Evolutionary conservation across 2,329 filamentous ascomycete genomes (phyloP).

Genomic region (Zarea fungicola): DNA sequence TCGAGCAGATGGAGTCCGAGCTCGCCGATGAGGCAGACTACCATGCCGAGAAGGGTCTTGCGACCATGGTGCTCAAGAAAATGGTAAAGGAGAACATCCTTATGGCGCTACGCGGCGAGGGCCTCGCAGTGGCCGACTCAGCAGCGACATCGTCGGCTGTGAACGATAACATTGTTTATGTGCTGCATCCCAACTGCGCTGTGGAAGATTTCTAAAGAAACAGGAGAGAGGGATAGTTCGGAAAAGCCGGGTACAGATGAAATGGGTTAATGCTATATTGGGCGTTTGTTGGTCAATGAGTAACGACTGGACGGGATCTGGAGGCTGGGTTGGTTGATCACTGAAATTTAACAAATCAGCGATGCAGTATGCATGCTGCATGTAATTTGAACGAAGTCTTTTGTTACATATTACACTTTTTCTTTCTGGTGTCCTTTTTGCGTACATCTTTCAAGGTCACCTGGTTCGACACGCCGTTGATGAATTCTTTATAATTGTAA

Average conservation of each 20-base stretch:
- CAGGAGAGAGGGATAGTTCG: slow-evolving; percentile 9
- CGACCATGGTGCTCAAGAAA: slow-evolving; percentile 82
- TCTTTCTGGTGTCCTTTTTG: too few species aligned
- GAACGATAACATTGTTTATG: slow-evolving; percentile 58
- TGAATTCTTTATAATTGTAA: slow-evolving; percentile 11
- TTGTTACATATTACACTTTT: background rate
- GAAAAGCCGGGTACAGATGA: background rate
- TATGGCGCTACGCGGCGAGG: slow-evolving; percentile 68
- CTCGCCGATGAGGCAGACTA: slow-evolving; percentile 77
- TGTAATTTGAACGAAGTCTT: background rate
- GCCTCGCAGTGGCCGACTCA: slow-evolving; percentile 42
- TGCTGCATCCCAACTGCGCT: slow-evolving; percentile 90
- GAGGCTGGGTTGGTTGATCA: too few species aligned
- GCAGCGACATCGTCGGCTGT: slow-evolving; percentile 37
- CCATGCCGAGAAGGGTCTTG: slow-evolving; percentile 66
- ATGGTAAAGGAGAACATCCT: slow-evolving; percentile 93
- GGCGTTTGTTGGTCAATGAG: background rate
- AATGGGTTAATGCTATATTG: background rate
- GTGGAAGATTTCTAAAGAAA: slow-evolving; percentile 56
- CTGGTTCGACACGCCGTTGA: background rate
- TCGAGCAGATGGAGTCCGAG: slow-evolving; percentile 84
- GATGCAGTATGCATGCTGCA: too few species aligned
- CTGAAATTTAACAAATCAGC: too few species aligned
- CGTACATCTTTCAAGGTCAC: background rate
- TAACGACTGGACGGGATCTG: too few species aligned